phyloP scores from a whole-genome alignment of 1,284 basidiomycete species.

The Apiotrichum porosum region DNA sequence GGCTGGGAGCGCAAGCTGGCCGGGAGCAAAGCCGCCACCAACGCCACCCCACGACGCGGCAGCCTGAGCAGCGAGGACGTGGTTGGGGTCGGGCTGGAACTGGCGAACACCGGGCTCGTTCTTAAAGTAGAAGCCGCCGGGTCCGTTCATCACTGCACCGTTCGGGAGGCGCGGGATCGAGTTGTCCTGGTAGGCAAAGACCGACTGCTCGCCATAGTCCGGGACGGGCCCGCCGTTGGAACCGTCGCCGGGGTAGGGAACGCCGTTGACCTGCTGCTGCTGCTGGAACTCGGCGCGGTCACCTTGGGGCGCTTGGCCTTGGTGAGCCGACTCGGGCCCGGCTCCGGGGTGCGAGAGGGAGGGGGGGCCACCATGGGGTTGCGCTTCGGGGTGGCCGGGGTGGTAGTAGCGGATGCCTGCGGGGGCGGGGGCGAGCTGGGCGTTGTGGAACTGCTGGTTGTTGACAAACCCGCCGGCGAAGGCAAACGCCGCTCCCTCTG shows the following conservation, averaged over 20 bases:
- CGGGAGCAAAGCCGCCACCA: slow-evolving; percentile 26
- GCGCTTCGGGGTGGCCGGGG: slow-evolving; percentile 7
- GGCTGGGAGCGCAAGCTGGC: slow-evolving; percentile 27
- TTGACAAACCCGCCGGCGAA: slow-evolving; percentile 30
- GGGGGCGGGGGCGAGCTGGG: slow-evolving; percentile 11
- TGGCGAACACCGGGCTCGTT: slow-evolving; percentile 6
- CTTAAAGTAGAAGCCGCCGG: slow-evolving; percentile 14
- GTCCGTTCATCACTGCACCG: slow-evolving; percentile 15
- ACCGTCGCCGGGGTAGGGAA: slow-evolving; percentile 2
- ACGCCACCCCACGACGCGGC: slow-evolving; percentile 14
- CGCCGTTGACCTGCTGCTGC: neutral
- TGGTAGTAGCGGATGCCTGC: slow-evolving; percentile 13
- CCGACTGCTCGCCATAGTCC: slow-evolving; percentile 6
- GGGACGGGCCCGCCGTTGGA: slow-evolving; percentile 1
- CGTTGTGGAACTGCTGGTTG: slow-evolving; percentile 14
- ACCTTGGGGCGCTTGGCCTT: slow-evolving; percentile 1
- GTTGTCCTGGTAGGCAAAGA: slow-evolving; percentile 17
- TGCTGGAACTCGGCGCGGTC: slow-evolving; percentile 5
- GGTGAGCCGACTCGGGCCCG: neutral
- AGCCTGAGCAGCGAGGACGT: neutral
- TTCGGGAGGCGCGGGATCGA: slow-evolving; percentile 12
- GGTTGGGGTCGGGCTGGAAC: slow-evolving; percentile 6
- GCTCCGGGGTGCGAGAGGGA: slow-evolving; percentile 1
- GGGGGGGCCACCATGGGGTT: neutral
- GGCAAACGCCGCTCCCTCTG: slow-evolving; percentile 35